Base-by-base conservation (phyloP, 441 rosid species). In the Croton laevigatus region DNA sequence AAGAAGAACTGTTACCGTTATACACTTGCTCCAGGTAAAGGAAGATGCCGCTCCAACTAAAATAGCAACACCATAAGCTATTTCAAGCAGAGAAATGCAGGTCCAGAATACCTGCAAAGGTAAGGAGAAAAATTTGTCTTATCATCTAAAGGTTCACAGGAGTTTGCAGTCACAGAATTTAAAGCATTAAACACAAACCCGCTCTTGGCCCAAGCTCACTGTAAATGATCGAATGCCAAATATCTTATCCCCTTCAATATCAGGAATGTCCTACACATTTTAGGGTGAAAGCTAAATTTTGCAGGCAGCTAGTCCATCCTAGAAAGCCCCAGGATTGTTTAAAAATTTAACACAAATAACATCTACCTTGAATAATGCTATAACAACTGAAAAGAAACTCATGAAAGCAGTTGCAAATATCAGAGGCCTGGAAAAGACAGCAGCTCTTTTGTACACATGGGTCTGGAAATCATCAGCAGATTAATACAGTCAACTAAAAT, bases 301-400 rank as follows among this genome's bases (percentile, higher is more conserved):
- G 65, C 48, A 40, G 7, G 59, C 17, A 40, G 17, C 44, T 42
- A 52, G 9, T 40, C 40, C 38, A 3, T 38, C 46, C 44, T 49
- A 16, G 44, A 19, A 17, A 10, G 57, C 51, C 37, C 8, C 2
- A 36, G 32, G 58, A 42, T 59, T 11, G 32, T 40, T 40, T 62
- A 27, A 10, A 51, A 38, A 23, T 59, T 49, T 40, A 17, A 58
- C 42, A 19, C 9, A 8, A 37, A 55, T 23, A 75, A 22, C 38
- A 63, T 36, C 73, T 81, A 91, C 99, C 98, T 94, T 94, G 75
- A 94, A 94, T 72, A 94, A 78, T 57, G 99, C 99, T 27, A 94
- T 94, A 52, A 92, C 99, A 13, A 92, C 88, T 11, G 98, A 92
- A 86, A 94, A 92, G 86, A 94, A 94, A 86, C 98, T 88, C 98